A percentile compares a stretch with the other conserved stretches of the same genome.
These are phyloP conservation scores for Blepharisma stoltei DNA, from an alignment of 73 alveolate species.

Conservation along the genomic window DNA sequence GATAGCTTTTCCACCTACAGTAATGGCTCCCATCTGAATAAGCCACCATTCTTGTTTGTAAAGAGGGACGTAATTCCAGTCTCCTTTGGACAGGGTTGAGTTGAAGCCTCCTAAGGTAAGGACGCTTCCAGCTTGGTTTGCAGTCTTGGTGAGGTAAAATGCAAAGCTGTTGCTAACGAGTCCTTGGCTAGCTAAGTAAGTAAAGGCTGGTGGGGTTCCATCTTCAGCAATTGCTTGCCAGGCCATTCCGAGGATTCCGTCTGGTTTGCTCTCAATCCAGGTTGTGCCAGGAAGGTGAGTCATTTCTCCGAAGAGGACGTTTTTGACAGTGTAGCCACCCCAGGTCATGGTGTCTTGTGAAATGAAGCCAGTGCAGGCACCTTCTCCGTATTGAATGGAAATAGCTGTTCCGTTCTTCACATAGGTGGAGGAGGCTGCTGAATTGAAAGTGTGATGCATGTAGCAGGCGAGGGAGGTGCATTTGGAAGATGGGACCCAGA, in stretches of 20 bases:
- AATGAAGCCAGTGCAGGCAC: conserved; percentile 40
- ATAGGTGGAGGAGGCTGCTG: conserved; percentile 35
- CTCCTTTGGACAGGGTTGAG: conserved; percentile 33
- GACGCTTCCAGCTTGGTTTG: conserved; percentile 38
- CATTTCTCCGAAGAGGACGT: conserved; percentile 63
- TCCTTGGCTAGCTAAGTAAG: conserved; percentile 29
- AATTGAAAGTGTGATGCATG: conserved; percentile 33
- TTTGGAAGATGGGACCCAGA: conserved; percentile 60
- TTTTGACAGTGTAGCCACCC: conserved; percentile 45
- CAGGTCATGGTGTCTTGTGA: conserved; percentile 45
- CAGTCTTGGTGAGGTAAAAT: conserved; percentile 40
- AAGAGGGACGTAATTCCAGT: conserved; percentile 41
- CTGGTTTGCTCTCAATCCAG: conserved; percentile 62
- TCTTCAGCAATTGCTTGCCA: conserved; percentile 72
- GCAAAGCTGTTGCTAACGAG: conserved; percentile 50
- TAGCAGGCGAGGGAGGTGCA: conserved; percentile 19
- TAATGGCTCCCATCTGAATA: conserved; percentile 41
- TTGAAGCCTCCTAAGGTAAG: conserved; percentile 48
- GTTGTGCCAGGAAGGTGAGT: conserved; percentile 52
- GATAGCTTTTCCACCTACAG: conserved; percentile 38
- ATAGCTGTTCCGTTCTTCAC: conserved; percentile 39
- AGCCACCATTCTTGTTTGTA: conserved; percentile 51
- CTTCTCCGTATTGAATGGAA: conserved; percentile 41
- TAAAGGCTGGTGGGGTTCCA: conserved; percentile 52
- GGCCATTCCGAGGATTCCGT: conserved; percentile 87